Evolutionary conservation across 2,329 filamentous ascomycete genomes (phyloP), one percentile per base, ranked within the genome.

Genomic region (Raffaelea albimanens): DNA sequence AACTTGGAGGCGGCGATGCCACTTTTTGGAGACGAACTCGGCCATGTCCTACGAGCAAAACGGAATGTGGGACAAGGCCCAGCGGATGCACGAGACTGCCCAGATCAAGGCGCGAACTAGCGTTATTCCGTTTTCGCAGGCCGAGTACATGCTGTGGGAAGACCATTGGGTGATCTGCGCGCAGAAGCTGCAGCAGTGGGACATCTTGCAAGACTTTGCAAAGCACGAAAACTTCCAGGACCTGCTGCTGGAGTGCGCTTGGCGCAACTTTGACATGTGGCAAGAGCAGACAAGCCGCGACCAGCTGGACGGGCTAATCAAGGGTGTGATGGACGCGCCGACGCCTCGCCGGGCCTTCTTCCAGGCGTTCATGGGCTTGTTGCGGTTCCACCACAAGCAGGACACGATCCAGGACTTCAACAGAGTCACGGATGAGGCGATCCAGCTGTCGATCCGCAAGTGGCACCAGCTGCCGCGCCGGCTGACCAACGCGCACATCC

Each of bases 161-260:
- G 93, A 99, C 61, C 94, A 98, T 58, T 99, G 93, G 93, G 83
- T 98, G 39, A 76, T 96, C 44, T 98, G 93, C 63, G 93, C 91
- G 0, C 89, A 97, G 67, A 98, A 98, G 67, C 74, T 99, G 41
- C 94, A 98, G 63, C 94, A 98, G 61, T 99, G 93, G 93, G 93
- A 99, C 58, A 91, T 99, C 48, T 67, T 99, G 31, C 88, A 89
- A 52, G 94, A 99, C 58, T 97, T 97, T 60, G 90, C 93, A 4
- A 98, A 98, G 66, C 93, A 98, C 59, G 94, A 99, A 62, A 98
- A 98, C 60, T 85, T 96, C 67, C 95, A 96, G 60, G 93, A 99
- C 61, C 78, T 99, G 44, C 81, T 96, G 33, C 72, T 98, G 13
- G 93, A 99, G 66, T 89, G 93, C 51, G 90, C 88, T 16, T 99